phyloP scores from a whole-genome alignment of 257 asterid species.

The Leonotis leonurus region DNA sequence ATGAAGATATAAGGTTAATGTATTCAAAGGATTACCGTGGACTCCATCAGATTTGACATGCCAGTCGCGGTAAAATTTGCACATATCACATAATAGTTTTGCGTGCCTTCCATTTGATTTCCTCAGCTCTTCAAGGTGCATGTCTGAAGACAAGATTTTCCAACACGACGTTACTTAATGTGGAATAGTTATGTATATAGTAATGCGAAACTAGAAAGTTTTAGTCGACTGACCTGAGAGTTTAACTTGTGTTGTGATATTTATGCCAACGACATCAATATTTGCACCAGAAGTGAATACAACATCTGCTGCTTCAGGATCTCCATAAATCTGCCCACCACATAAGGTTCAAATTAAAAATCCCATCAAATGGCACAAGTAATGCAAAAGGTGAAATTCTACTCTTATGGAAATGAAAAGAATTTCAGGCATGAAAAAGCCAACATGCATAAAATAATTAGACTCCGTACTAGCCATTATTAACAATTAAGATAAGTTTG shows the following conservation, averaged over 20 bases:
- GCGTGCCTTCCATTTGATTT: constrained; percentile 71
- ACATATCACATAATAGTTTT: constrained; percentile 47
- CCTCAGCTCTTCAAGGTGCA: constrained; percentile 58
- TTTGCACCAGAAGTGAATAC: constrained; percentile 92
- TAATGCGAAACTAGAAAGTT: background rate
- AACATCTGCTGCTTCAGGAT: constrained; percentile 97
- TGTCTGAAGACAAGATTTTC: constrained; percentile 42
- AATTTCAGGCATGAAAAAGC: too few relatives aligned
- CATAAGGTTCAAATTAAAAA: background rate
- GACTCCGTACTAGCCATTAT: too few relatives aligned
- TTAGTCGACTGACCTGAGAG: constrained; percentile 54
- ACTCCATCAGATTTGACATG: constrained; percentile 89
- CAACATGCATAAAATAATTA: too few relatives aligned
- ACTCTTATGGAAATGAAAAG: too few relatives aligned
- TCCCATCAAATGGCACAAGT: background rate
- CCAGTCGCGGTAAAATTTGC: constrained; percentile 95
- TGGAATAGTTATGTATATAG: too few relatives aligned
- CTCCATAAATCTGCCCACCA: constrained; percentile 68
- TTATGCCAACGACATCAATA: constrained; percentile 76
- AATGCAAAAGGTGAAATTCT: background rate
- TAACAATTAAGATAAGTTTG: constrained; percentile 11
- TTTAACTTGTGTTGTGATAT: constrained; percentile 82
- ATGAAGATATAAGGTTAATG: background rate
- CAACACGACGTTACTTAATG: background rate
- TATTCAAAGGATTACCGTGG: constrained; percentile 44